These are phyloP conservation scores for Suillus luteus DNA, from an alignment of 768 basidiomycete genomes.

Conservation along the genomic window DNA sequence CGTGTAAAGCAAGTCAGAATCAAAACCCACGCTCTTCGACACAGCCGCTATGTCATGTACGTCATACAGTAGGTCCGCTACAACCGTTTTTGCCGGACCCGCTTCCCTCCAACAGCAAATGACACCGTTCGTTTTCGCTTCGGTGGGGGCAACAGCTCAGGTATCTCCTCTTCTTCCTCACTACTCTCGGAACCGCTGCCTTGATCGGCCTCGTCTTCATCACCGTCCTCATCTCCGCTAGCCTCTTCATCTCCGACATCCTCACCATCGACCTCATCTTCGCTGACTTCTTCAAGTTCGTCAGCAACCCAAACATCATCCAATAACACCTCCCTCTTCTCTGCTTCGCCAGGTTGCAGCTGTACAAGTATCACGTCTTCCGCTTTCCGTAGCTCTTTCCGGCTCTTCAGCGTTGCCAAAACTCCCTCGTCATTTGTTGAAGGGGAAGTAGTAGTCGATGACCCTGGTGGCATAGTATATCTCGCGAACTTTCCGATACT, in stretches of 20 bases:
- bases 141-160: slow-evolving; percentile 34
- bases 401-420: slow-evolving; percentile 47
- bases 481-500: slow-evolving; percentile 69
- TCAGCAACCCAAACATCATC: slow-evolving; percentile 38
- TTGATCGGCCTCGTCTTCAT: slow-evolving; percentile 32
- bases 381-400: slow-evolving; percentile 69
- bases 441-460: slow-evolving; percentile 9
- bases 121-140: slow-evolving; percentile 51
- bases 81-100: slow-evolving; percentile 6
- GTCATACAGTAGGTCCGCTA: slow-evolving; percentile 6
- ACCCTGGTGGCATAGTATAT: slow-evolving; percentile 59
- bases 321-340: slow-evolving; percentile 44
- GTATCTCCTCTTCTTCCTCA: slow-evolving; percentile 40
- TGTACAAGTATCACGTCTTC: slow-evolving; percentile 57
- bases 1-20: slow-evolving; percentile 14
- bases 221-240: slow-evolving; percentile 30
- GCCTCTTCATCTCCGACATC: slow-evolving; percentile 43
- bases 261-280: slow-evolving; percentile 35
- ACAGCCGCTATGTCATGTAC: slow-evolving; percentile 7
- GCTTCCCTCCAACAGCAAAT: slow-evolving; percentile 39
- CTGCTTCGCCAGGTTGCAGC: slow-evolving; percentile 41
- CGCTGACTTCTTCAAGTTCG: slow-evolving; percentile 33
- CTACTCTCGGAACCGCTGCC: slow-evolving; percentile 38
- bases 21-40: slow-evolving; percentile 5
- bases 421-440: slow-evolving; percentile 46